Evolutionary conservation across 306 rosid genomes (phyloP).

Genomic region (Glycine soja): DNA sequence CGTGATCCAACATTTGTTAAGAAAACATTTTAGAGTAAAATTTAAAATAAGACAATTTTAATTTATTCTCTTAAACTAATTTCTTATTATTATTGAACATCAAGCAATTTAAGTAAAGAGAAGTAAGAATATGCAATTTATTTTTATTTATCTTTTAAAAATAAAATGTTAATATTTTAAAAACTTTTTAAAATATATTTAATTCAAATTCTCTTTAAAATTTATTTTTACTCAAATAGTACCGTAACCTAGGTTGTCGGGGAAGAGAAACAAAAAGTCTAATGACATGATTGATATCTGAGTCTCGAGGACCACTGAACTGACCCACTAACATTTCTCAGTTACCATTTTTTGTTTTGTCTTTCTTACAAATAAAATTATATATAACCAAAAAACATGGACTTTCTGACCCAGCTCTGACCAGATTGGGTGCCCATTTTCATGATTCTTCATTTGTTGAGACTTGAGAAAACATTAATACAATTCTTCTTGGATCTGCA

Average conservation of each 20-base stretch:
- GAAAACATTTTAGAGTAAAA: no score
- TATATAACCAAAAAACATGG: neutral
- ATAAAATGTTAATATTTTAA: neutral
- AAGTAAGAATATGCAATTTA: neutral
- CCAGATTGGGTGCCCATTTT: conserved; percentile 50
- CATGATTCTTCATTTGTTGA: conserved; percentile 48
- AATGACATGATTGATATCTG: neutral
- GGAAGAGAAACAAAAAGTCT: neutral
- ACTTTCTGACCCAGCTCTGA: conserved; percentile 38
- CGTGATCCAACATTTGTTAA: no score
- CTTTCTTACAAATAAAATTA: conserved; percentile 1
- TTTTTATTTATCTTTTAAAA: neutral
- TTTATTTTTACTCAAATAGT: conserved; percentile 34
- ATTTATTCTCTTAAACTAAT: no score
- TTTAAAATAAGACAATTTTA: no score
- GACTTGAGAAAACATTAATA: neutral
- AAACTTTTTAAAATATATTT: neutral
- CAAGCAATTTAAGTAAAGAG: no score
- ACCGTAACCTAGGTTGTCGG: conserved; percentile 52
- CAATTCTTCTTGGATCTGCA: conserved; percentile 60
- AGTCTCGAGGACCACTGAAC: conserved; percentile 36
- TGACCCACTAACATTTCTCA: conserved; percentile 51
- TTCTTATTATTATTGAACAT: no score
- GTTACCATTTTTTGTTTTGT: neutral
- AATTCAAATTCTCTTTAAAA: neutral